Conservation (phyloP, 495 filamentous ascomycete genomes). For the Daldinia grandis region DNA sequence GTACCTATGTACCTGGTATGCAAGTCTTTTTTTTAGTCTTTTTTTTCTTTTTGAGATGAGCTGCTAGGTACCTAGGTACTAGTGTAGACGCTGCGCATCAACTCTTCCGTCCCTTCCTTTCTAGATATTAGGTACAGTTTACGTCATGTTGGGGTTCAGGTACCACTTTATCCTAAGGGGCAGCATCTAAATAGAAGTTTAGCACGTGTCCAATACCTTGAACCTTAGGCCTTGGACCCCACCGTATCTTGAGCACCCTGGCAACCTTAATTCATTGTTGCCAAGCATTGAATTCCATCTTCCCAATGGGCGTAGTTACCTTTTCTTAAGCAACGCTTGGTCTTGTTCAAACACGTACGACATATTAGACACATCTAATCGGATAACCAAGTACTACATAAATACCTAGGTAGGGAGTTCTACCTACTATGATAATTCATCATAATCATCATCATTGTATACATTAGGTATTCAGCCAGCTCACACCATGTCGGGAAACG, state of each 20-base stretch:
- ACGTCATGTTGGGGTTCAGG: conserved; percentile 22
- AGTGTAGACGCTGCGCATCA: conserved; percentile 7
- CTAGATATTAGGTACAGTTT: conserved; percentile 8
- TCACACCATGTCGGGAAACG: conserved; percentile 40
- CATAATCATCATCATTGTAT: background rate
- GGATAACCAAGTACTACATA: background rate
- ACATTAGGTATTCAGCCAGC: background rate
- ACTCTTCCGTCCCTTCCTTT: conserved; percentile 13
- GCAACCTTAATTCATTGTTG: conserved; percentile 13
- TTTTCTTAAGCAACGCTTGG: background rate
- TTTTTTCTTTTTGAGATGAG: background rate
- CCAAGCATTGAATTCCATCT: conserved; percentile 13
- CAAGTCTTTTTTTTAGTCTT: too few relatives aligned
- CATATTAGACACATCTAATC: background rate
- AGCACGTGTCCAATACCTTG: conserved; percentile 28
- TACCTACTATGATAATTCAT: too few relatives aligned
- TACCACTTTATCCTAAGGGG: background rate
- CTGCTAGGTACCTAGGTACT: too few relatives aligned
- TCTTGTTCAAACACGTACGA: background rate
- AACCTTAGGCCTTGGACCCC: conserved; percentile 8
- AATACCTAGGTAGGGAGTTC: too few relatives aligned
- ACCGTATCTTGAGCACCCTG: background rate
- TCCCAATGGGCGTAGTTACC: conserved; percentile 7
- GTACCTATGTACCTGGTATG: too few relatives aligned
- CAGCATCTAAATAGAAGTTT: conserved; percentile 17